These are phyloP conservation scores for Mycena vitilis DNA, from an alignment of 768 basidiomycete genomes.

Conservation along the genomic window DNA sequence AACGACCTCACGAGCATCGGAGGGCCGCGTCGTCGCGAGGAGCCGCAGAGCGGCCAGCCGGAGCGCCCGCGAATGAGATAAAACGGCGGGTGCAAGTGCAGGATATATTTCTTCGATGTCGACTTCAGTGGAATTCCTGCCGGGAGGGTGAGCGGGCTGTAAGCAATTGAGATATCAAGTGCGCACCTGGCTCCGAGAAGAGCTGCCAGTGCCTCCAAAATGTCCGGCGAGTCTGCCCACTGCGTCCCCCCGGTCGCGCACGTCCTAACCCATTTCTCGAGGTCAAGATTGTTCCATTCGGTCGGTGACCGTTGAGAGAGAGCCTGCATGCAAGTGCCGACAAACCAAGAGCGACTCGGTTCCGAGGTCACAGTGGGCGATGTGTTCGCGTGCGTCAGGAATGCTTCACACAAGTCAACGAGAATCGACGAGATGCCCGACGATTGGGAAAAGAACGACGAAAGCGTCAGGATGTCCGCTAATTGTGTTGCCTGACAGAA, in stretches of 20 bases:
- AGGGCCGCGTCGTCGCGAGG: conserved; percentile 62
- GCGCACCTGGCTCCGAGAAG: conserved; percentile 61
- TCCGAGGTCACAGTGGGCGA: conserved; percentile 37
- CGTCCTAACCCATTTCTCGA: conserved; percentile 60
- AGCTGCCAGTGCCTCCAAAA: conserved; percentile 64
- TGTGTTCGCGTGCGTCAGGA: conserved; percentile 48
- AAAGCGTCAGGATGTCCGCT: conserved; percentile 64
- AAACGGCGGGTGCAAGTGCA: conserved; percentile 62
- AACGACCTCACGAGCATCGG: conserved; percentile 63
- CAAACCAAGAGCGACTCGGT: conserved; percentile 62
- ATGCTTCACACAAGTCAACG: conserved; percentile 56
- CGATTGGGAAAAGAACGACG: conserved; percentile 60
- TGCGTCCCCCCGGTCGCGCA: conserved; percentile 47
- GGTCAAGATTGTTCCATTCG: conserved; percentile 65
- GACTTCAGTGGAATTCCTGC: conserved; percentile 39
- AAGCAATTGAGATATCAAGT: not conserved
- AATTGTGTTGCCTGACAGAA: conserved; percentile 60
- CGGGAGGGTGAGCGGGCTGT: conserved; percentile 30
- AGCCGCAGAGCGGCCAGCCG: conserved; percentile 76
- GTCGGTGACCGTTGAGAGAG: conserved; percentile 56
- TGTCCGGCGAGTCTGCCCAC: conserved; percentile 71
- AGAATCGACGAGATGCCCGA: conserved; percentile 51
- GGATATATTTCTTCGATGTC: conserved; percentile 65
- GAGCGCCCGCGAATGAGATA: conserved; percentile 78
- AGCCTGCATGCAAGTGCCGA: conserved; percentile 69